Conservation (phyloP, 2,329 filamentous ascomycete genomes). For the Furcasterigmium furcatum region DNA sequence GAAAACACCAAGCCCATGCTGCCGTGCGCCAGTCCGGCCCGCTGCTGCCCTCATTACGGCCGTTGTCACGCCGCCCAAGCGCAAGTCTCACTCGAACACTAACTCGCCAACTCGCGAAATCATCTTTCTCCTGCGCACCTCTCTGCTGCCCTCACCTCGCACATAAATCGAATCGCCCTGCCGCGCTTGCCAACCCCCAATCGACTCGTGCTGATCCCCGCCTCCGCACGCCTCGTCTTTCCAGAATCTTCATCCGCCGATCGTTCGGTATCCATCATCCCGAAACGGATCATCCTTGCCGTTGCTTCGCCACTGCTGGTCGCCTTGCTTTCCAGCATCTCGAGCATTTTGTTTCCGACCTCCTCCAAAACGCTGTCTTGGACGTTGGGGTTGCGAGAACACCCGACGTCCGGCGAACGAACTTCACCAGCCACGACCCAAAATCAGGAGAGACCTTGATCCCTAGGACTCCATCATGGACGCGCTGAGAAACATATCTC, state of each 20-base stretch:
- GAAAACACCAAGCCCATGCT: neutral
- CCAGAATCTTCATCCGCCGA: neutral
- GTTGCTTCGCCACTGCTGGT: neutral
- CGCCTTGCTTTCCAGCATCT: neutral
- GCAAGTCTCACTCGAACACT: too few species aligned
- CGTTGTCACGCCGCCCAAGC: too few species aligned
- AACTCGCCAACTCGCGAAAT: too few species aligned
- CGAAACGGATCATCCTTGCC: neutral
- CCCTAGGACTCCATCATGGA: slow-evolving; percentile 45
- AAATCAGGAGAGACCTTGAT: slow-evolving; percentile 20
- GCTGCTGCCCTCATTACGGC: too few species aligned
- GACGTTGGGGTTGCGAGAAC: slow-evolving; percentile 22
- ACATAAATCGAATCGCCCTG: too few species aligned
- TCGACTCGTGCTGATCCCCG: neutral
- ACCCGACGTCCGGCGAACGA: slow-evolving; percentile 19
- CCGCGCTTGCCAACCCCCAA: too few species aligned
- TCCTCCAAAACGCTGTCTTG: neutral
- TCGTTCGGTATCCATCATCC: neutral
- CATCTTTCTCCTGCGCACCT: too few species aligned
- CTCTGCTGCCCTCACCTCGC: too few species aligned
- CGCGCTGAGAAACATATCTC: slow-evolving; percentile 50
- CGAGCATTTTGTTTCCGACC: neutral
- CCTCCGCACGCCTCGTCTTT: neutral
- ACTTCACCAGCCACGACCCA: slow-evolving; percentile 18
- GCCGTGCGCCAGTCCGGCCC: neutral